Base-by-base conservation (phyloP, 768 basidiomycete species). In the Amanita fuliginea region DNA sequence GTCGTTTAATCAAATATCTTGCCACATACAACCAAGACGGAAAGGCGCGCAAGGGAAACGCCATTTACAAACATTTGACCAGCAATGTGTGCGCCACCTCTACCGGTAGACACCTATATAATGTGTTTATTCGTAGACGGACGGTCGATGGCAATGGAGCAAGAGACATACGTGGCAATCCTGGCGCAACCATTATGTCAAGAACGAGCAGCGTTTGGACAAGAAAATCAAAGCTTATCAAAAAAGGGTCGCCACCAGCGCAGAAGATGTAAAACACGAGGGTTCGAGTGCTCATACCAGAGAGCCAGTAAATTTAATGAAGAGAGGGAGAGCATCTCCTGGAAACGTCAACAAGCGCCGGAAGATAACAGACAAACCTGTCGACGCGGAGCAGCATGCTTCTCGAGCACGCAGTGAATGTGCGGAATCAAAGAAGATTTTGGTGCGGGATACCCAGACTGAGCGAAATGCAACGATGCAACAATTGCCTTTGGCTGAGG, bases 131-230 rank as follows among this genome's bases (percentile, higher is more conserved):
- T 28, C 26, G 16, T 52, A 79, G 77, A 60, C 52, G 19, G 51
- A 65, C 0, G 55, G 57, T 0, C 62, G 59, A 52, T 82, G 79
- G 77, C 61, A 67, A 9, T 83, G 79, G 77, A 61, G 71, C n/a
- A 53, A 43, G 14, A 62, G 59, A 5, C 83, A 82, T 58, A 3
- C 78, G 2, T 77, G 70, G 76, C 67, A 69, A n/a, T 79, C 79
- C 3, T 84, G 83, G 83, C 73, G 78, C 19, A 72, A 77, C 41
- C 69, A 73, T n/a, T 84, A 83, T 54, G 64, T 58, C 52, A 76
- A 67, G 53, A 66, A 81, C 43, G 44, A 65, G 34, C 55, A 30
- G 0, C 19, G 54, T 0, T 80, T 78, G 46, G 70, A 82, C 52
- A 22, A 8, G 2, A 45, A 41, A n/a, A 80, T 83, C 34, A 54